phyloP scores from a whole-genome alignment of 257 asterid genomes.

The Lantana camara region DNA sequence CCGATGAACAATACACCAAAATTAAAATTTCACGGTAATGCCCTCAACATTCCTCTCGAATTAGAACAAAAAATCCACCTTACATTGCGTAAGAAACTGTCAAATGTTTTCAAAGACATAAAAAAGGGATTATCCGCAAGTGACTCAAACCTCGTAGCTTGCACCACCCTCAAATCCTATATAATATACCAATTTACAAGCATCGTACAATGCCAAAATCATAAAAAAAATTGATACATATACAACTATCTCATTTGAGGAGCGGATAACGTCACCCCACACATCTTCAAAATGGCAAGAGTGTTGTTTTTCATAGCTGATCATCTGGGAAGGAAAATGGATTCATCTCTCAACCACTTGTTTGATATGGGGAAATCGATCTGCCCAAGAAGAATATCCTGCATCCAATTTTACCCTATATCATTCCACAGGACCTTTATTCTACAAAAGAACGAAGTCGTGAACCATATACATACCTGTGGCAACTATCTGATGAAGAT shows the following conservation, averaged over 20 bases:
- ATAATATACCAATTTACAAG: neutral
- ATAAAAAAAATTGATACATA: neutral
- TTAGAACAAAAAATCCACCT: too few relatives aligned
- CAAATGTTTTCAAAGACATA: neutral
- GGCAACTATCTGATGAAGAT: slow-evolving; percentile 66
- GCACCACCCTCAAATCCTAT: neutral
- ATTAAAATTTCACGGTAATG: too few relatives aligned
- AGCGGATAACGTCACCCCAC: too few relatives aligned
- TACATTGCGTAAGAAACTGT: too few relatives aligned
- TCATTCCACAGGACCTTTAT: neutral
- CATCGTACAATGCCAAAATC: neutral
- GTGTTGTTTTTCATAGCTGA: too few relatives aligned
- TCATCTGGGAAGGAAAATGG: too few relatives aligned
- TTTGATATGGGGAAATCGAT: slow-evolving; percentile 62
- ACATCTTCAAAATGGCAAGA: too few relatives aligned
- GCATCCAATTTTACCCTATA: slow-evolving; percentile 22
- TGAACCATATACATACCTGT: slow-evolving; percentile 41
- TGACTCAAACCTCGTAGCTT: neutral
- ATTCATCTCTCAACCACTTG: slow-evolving; percentile 48
- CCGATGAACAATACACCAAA: too few relatives aligned
- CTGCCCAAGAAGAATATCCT: slow-evolving; percentile 75
- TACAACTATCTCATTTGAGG: too few relatives aligned
- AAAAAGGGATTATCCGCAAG: neutral
- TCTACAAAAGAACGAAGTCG: too few relatives aligned
- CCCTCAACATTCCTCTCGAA: too few relatives aligned